Percentiles rank a stretch among this genome's conserved stretches.
These are phyloP conservation scores for Lanzia echinophila DNA, from an alignment of 2,329 filamentous ascomycete genomes.

Conservation along the genomic window DNA sequence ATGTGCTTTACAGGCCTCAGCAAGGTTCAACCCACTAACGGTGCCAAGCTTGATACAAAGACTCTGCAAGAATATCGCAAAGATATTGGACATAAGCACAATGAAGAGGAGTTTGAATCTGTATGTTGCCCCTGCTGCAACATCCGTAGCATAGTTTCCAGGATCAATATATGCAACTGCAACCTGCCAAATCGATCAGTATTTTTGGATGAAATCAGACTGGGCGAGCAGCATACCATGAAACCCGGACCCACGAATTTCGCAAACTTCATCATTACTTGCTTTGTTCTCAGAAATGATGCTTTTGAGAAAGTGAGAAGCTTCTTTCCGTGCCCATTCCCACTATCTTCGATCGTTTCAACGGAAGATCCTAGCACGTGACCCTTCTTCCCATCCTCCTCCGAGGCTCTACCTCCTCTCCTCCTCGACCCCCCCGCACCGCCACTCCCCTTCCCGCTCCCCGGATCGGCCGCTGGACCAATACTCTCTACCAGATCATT, in stretches of 20 bases:
- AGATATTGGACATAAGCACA: slow-evolving; percentile 50
- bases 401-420: slow-evolving; percentile 3
- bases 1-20: slow-evolving; percentile 42
- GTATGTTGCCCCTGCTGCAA: slow-evolving; percentile 48
- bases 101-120: slow-evolving; percentile 49
- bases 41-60: slow-evolving; percentile 50
- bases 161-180: slow-evolving; percentile 36
- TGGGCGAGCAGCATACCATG: slow-evolving; percentile 20
- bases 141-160: slow-evolving; percentile 52
- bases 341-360: background rate
- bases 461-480: background rate
- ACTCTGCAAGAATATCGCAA: slow-evolving; percentile 51
- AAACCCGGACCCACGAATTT: slow-evolving; percentile 48
- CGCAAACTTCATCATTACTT: slow-evolving; percentile 30
- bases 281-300: slow-evolving; percentile 15
- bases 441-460: background rate
- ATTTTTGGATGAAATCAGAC: background rate
- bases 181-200: slow-evolving; percentile 20
- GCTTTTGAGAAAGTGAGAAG: background rate
- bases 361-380: slow-evolving; percentile 9
- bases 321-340: slow-evolving; percentile 6
- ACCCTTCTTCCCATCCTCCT: slow-evolving; percentile 3
- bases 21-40: slow-evolving; percentile 48
- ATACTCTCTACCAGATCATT: slow-evolving; percentile 13
- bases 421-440: slow-evolving; percentile 1